Percentiles rank a stretch among this genome's conserved stretches.
These are phyloP conservation scores for Aspergillus viridinutans DNA, from an alignment of 2,329 filamentous ascomycete genomes.

Conservation along the genomic window DNA sequence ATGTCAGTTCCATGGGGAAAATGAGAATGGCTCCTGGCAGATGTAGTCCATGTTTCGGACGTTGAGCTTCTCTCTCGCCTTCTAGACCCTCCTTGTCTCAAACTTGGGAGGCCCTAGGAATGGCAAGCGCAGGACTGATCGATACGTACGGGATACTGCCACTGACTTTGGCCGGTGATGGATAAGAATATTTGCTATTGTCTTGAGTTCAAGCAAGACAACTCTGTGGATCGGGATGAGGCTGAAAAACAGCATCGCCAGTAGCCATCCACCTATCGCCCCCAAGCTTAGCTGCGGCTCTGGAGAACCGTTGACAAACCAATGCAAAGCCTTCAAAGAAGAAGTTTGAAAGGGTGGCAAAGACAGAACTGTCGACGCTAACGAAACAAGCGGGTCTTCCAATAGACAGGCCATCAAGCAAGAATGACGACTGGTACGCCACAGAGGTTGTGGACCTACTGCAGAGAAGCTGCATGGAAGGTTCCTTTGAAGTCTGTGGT, in stretches of 20 bases:
- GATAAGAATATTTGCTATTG: not conserved
- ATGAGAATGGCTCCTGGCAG: not conserved
- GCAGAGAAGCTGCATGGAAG: slow-evolving; percentile 34
- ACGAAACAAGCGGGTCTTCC: not conserved
- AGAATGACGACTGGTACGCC: slow-evolving; percentile 9
- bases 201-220: not conserved
- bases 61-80: slow-evolving; percentile 1
- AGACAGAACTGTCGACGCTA: not conserved
- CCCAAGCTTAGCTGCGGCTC: not conserved
- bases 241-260: not conserved
- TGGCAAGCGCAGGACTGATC: not conserved
- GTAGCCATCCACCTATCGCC: not conserved
- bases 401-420: slow-evolving; percentile 2
- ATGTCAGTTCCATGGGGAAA: not conserved
- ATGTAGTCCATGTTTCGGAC: slow-evolving; percentile 6
- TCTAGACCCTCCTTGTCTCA: slow-evolving; percentile 10
- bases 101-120: not conserved
- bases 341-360: not conserved
- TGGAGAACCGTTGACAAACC: not conserved
- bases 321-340: not conserved
- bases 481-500: slow-evolving; percentile 18
- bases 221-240: not conserved
- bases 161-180: not conserved
- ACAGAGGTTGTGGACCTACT: slow-evolving; percentile 18
- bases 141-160: not conserved